Evolutionary conservation across 23 red algal genomes (phyloP).

Genomic region (Gracilaria caudata): DNA sequence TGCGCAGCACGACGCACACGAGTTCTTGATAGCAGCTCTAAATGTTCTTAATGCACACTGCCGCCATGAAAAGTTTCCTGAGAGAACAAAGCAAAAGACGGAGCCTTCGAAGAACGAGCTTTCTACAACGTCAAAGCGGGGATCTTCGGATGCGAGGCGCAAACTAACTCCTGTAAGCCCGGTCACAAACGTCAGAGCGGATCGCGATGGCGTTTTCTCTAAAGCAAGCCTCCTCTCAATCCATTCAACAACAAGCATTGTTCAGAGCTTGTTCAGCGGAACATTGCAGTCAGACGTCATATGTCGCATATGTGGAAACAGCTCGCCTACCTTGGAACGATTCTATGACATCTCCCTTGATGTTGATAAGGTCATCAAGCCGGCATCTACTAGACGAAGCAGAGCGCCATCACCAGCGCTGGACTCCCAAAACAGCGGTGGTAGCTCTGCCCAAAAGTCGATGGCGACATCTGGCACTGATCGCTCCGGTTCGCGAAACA

Average conservation of each 20-base stretch:
- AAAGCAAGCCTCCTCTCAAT: conserved; percentile 28
- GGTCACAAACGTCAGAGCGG: conserved; percentile 36
- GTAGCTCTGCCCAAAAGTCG: background rate
- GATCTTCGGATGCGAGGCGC: conserved; percentile 25
- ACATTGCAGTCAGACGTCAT: conserved; percentile 83
- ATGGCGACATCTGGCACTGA: background rate
- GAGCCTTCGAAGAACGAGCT: conserved; percentile 30
- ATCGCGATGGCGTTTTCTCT: conserved; percentile 23
- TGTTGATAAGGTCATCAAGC: conserved; percentile 75
- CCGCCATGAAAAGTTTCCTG: conserved; percentile 21
- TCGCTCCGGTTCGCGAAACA: conserved; percentile 18
- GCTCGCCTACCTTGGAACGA: conserved; percentile 79
- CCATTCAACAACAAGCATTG: conserved; percentile 42
- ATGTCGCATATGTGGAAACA: conserved; percentile 75
- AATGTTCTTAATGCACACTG: conserved; percentile 83
- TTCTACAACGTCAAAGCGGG: background rate
- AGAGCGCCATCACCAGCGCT: conserved; percentile 39
- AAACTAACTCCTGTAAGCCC: conserved; percentile 30
- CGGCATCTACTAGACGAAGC: conserved; percentile 50
- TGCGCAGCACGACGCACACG: conserved; percentile 95
- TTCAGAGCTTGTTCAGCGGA: conserved; percentile 81
- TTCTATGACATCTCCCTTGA: conserved; percentile 94
- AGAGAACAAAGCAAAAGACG: conserved; percentile 7
- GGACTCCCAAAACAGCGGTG: conserved; percentile 17
- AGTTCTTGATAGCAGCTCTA: conserved; percentile 80